phyloP scores from a whole-genome alignment of 371 early-diverging fungal genomes.

The Rhizopus sp. region DNA sequence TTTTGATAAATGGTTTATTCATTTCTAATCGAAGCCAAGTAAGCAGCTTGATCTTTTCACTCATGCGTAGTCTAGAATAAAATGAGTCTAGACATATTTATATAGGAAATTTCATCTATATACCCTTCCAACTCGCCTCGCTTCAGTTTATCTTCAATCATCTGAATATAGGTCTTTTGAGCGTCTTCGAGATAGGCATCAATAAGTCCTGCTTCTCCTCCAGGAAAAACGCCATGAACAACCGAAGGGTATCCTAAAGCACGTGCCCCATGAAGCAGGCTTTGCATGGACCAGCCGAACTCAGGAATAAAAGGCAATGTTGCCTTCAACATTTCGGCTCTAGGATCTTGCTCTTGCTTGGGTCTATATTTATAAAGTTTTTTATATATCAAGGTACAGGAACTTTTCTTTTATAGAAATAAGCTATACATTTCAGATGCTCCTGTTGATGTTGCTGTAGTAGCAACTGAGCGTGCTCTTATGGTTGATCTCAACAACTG shows the following conservation, averaged over 20 bases:
- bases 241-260: slow-evolving; percentile 73
- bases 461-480: not conserved
- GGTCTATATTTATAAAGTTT: not conserved
- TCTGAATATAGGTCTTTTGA: slow-evolving; percentile 57
- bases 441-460: not conserved
- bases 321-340: slow-evolving; percentile 55
- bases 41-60: slow-evolving; percentile 66
- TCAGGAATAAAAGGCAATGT: slow-evolving; percentile 69
- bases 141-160: slow-evolving; percentile 43
- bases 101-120: not conserved
- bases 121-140: slow-evolving; percentile 55
- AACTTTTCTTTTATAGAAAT: not conserved
- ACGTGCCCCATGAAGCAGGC: slow-evolving; percentile 68
- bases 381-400: not conserved
- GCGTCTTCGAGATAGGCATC: slow-evolving; percentile 74
- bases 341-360: slow-evolving; percentile 16
- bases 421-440: not conserved
- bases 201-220: slow-evolving; percentile 74
- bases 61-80: slow-evolving; percentile 28
- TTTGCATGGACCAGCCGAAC: slow-evolving; percentile 76
- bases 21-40: slow-evolving; percentile 70
- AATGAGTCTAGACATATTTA: too few species aligned
- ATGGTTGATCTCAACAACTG: not conserved
- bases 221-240: slow-evolving; percentile 71
- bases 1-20: slow-evolving; percentile 69